Evolutionary conservation across 305 asterid genomes (phyloP).

Genomic region (Solanum hybrid): DNA sequence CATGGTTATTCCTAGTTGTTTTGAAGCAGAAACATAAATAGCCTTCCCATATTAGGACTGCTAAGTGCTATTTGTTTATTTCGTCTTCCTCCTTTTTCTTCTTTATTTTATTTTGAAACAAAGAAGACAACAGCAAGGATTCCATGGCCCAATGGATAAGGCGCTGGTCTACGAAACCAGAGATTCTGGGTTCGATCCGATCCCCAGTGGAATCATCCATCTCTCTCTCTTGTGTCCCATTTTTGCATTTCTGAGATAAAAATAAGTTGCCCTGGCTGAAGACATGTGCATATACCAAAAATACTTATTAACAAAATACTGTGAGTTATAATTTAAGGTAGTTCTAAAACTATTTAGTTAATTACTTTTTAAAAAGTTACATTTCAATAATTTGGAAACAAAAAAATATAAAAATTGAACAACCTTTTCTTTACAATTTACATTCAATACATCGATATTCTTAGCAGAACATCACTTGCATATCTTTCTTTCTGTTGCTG

Average conservation of each 20-base stretch:
- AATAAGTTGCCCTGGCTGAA: not conserved
- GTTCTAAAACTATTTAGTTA: no score
- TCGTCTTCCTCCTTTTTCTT: not conserved
- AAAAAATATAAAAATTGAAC: not conserved
- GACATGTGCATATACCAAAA: not conserved
- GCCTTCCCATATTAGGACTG: not conserved
- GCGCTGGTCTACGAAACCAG: constrained; percentile 99
- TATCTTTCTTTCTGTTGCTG: no score
- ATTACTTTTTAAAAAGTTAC: not conserved
- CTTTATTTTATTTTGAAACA: no score
- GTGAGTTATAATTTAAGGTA: not conserved
- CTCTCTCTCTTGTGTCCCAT: no score
- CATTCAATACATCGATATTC: not conserved
- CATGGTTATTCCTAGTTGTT: no score
- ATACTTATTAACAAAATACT: not conserved
- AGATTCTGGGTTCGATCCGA: constrained; percentile 99
- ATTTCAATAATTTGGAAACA: not conserved
- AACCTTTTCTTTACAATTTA: no score
- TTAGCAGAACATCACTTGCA: no score
- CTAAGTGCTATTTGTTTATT: not conserved
- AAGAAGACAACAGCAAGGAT: not conserved
- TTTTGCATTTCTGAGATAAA: not conserved
- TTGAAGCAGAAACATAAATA: no score
- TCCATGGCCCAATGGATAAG: constrained; percentile 99
- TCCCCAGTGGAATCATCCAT: constrained; percentile 49